Conservation (phyloP, 2,329 filamentous ascomycete species). For the Aspergillus sp. region DNA sequence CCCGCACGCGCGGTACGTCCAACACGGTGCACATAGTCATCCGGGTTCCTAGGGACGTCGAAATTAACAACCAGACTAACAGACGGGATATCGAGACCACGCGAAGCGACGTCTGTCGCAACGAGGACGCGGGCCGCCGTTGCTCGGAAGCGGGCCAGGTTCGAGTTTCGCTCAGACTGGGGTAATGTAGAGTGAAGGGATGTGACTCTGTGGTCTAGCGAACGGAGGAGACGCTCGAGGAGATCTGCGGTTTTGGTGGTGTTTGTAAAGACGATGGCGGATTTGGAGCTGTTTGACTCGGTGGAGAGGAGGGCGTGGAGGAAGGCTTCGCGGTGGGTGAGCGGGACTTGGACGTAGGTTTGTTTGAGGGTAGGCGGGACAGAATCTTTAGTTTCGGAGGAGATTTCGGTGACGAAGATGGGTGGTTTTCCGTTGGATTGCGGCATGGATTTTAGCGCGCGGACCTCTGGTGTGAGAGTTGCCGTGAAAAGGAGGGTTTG, state of each 20-base stretch:
- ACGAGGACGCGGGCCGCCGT: conserved; percentile 85
- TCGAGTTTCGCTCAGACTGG: conserved; percentile 80
- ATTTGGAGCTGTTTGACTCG: conserved; percentile 70
- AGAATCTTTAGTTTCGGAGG: conserved; percentile 64
- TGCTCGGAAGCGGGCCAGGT: conserved; percentile 88
- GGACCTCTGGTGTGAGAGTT: conserved; percentile 89
- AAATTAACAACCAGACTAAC: conserved; percentile 92
- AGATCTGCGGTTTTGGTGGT: conserved; percentile 84
- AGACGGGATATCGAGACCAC: conserved; percentile 92
- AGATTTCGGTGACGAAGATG: conserved; percentile 87
- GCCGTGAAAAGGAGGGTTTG: conserved; percentile 96
- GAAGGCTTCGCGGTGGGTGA: conserved; percentile 93
- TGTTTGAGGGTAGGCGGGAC: conserved; percentile 80
- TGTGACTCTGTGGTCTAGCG: conserved; percentile 86
- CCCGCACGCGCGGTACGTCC: conserved; percentile 94
- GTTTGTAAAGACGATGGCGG: conserved; percentile 92
- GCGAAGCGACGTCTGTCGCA: conserved; percentile 89
- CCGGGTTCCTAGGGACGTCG: conserved; percentile 91
- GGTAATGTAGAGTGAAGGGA: conserved; percentile 84
- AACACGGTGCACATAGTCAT: conserved; percentile 96
- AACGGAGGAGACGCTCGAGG: conserved; percentile 81
- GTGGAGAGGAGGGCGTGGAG: conserved; percentile 86
- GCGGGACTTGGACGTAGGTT: conserved; percentile 81
- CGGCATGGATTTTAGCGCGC: conserved; percentile 77
- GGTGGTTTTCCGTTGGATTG: conserved; percentile 67